Evolutionary conservation across 1,284 basidiomycete species (phyloP).

Genomic region (Volvariella surrecta): DNA sequence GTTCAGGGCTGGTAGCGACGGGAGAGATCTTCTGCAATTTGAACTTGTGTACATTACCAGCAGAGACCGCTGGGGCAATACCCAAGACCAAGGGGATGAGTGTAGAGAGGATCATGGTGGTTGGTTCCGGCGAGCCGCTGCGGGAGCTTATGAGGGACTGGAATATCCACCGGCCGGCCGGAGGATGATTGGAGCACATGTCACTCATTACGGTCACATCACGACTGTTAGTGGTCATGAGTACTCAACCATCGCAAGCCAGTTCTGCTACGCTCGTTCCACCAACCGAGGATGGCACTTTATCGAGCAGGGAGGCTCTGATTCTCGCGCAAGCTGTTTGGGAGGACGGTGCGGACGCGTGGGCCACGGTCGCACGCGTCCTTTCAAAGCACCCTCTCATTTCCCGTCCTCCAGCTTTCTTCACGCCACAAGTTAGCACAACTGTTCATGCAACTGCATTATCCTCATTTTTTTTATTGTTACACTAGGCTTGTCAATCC

Average conservation of each 20-base stretch:
- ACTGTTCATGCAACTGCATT: constrained; percentile 7
- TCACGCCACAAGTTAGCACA: constrained; percentile 51
- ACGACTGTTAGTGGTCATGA: constrained; percentile 1
- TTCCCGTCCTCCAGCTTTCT: constrained; percentile 53
- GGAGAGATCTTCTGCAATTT: constrained; percentile 80
- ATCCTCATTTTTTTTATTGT: constrained; percentile 3
- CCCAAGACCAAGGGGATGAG: constrained; percentile 43
- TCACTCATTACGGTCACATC: constrained; percentile 3
- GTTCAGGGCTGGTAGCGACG: constrained; percentile 48
- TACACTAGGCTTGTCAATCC: constrained; percentile 51
- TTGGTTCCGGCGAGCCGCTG: constrained; percentile 18
- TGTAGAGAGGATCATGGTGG: constrained; percentile 59
- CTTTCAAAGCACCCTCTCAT: constrained; percentile 63
- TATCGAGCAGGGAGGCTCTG: constrained; percentile 56
- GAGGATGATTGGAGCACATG: constrained; percentile 5
- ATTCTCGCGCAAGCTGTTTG: constrained; percentile 80
- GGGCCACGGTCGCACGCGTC: constrained; percentile 60
- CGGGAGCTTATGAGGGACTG: constrained; percentile 14
- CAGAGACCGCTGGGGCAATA: constrained; percentile 64
- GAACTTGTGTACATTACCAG: constrained; percentile 70
- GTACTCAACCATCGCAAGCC: not conserved
- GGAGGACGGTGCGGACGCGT: constrained; percentile 72
- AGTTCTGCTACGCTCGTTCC: constrained; percentile 19
- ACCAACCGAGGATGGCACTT: constrained; percentile 17
- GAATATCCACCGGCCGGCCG: constrained; percentile 10